Conservation (phyloP, 257 asterid species). For the Solanum neorickii region DNA sequence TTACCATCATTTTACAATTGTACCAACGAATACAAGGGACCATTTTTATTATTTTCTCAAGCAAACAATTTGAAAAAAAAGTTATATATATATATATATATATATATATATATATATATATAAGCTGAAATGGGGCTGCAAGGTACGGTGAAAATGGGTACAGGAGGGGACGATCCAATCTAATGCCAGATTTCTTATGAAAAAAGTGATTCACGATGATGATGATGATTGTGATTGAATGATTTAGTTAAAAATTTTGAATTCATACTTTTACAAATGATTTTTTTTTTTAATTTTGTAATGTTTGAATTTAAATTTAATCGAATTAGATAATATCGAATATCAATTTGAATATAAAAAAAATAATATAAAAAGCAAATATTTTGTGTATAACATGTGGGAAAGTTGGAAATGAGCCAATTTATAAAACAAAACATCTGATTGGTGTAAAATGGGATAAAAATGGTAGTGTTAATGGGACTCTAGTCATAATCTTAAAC, state of each 20-base stretch:
- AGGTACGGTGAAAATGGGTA: not conserved
- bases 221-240: not conserved
- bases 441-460: not conserved
- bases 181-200: not conserved
- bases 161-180: not conserved
- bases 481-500: not conserved
- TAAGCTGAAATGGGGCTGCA: not conserved
- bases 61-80: no score
- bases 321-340: no score
- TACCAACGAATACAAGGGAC: no score
- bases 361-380: not conserved
- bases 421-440: not conserved
- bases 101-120: no score
- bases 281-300: no score
- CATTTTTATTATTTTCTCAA: no score
- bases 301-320: no score
- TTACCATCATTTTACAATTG: no score
- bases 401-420: not conserved
- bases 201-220: not conserved
- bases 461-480: not conserved
- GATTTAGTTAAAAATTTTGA: no score
- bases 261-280: not conserved
- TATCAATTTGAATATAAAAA: no score
- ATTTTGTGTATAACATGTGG: not conserved
- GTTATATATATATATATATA: no score